Percentiles rank a stretch among this genome's conserved stretches.
Conservation (phyloP, 805 yeast species). For the Blastobotrys attinorum region DNA sequence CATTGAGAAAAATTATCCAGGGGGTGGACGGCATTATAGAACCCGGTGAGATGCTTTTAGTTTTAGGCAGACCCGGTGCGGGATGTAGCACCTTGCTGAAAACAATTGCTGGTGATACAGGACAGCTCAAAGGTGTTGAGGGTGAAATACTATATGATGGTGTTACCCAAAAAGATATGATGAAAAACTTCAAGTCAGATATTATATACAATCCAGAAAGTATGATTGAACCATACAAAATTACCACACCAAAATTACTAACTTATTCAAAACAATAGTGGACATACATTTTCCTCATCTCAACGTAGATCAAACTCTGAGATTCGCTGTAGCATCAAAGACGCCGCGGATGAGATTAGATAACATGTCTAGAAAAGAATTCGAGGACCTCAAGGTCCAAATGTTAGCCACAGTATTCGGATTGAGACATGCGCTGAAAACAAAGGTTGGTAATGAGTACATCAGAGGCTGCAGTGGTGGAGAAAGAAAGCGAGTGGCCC, state of each 20-base stretch:
- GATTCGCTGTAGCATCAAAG: conserved; percentile 61
- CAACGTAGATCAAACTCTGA: conserved; percentile 65
- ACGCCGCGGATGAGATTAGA: conserved; percentile 52
- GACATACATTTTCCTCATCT: conserved; percentile 72
- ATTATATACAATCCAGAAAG: conserved; percentile 35
- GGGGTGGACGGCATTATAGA: conserved; percentile 31
- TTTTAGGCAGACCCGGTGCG: conserved; percentile 69
- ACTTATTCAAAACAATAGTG: conserved; percentile 33
- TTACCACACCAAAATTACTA: not conserved
- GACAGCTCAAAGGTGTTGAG: conserved; percentile 37
- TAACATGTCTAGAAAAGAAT: conserved; percentile 39
- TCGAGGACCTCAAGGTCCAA: conserved; percentile 41
- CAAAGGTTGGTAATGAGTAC: conserved; percentile 54
- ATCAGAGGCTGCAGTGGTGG: conserved; percentile 78
- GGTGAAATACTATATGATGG: conserved; percentile 61
- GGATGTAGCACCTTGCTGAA: conserved; percentile 69
- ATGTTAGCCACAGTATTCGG: conserved; percentile 49
- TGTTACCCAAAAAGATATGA: conserved; percentile 49
- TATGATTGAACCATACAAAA: not conserved
- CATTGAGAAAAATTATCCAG: conserved; percentile 15
- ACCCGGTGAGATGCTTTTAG: conserved; percentile 65
- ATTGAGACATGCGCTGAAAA: conserved; percentile 48
- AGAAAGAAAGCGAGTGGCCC: conserved; percentile 76
- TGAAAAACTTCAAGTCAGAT: conserved; percentile 46
- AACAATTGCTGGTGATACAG: conserved; percentile 54